Percentiles rank a stretch among this genome's conserved stretches.
Evolutionary conservation across 192 early-diverging fungal species (phyloP).

Genomic region (Anaeromyces robustus): DNA sequence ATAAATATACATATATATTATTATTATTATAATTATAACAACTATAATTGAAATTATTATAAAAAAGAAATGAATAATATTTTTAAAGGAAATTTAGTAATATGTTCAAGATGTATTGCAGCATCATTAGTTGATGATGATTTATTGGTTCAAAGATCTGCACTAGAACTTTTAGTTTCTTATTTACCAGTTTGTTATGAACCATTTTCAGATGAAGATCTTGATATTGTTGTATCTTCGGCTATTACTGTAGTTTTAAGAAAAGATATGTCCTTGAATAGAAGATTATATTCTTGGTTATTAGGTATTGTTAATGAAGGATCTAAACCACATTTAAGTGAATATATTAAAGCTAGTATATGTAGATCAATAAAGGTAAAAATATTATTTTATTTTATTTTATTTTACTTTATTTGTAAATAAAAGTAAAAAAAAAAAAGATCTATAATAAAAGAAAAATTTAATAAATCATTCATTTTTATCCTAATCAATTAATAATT

Average conservation of each 20-base stretch:
- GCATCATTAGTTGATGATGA: constrained; percentile 54
- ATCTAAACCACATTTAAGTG: neutral
- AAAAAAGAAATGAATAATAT: constrained; percentile 14
- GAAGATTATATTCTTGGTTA: constrained; percentile 84
- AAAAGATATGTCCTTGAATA: constrained; percentile 87
- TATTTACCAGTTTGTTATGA: constrained; percentile 39
- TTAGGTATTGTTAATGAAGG: constrained; percentile 28
- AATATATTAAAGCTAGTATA: neutral
- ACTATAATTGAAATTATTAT: neutral
- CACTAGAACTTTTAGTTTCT: constrained; percentile 64
- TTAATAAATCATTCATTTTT: too few relatives aligned
- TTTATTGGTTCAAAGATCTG: constrained; percentile 65
- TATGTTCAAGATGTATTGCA: constrained; percentile 59
- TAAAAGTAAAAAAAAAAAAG: too few relatives aligned
- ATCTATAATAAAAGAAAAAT: too few relatives aligned
- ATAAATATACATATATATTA: too few relatives aligned
- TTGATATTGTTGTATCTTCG: constrained; percentile 45
- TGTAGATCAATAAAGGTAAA: constrained; percentile 14
- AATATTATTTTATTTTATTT: neutral
- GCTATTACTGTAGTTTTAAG: constrained; percentile 67
- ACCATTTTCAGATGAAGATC: constrained; percentile 46
- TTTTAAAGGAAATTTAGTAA: constrained; percentile 26
- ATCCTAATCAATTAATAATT: too few relatives aligned
- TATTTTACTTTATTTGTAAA: too few relatives aligned
- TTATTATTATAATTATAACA: too few relatives aligned